phyloP scores from a whole-genome alignment of 2,329 filamentous ascomycete species.

The Amauroascus niger region DNA sequence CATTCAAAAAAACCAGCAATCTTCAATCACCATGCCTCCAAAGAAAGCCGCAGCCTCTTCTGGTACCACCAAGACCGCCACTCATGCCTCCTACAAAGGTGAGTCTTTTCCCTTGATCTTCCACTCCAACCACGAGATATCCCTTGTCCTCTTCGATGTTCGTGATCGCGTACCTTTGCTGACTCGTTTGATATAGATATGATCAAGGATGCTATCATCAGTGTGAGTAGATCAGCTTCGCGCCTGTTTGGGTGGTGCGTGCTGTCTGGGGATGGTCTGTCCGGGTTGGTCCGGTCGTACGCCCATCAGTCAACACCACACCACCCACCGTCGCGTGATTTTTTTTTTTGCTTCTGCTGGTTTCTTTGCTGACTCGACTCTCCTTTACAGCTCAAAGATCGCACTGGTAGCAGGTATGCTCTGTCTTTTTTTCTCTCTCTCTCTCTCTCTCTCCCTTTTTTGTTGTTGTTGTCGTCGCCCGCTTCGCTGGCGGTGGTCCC shows the following conservation, averaged over 20 bases:
- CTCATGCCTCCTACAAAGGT: constrained; percentile 60
- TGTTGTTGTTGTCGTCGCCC: constrained; percentile 13
- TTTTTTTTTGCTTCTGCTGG: constrained; percentile 23
- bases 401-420: constrained; percentile 61
- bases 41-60: constrained; percentile 45
- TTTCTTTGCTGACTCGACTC: constrained; percentile 41
- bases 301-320: not conserved
- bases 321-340: constrained; percentile 18
- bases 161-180: constrained; percentile 47
- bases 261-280: too few relatives aligned
- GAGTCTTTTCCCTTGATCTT: constrained; percentile 35
- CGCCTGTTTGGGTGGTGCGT: too few relatives aligned
- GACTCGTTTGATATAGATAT: constrained; percentile 50
- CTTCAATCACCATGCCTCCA: constrained; percentile 48
- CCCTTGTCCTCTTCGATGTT: constrained; percentile 27
- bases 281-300: constrained; percentile 6
- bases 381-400: constrained; percentile 57
- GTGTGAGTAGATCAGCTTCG: constrained; percentile 51
- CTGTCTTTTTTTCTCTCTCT: too few relatives aligned
- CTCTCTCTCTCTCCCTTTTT: constrained; percentile 22
- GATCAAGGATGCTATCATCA: constrained; percentile 63
- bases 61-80: constrained; percentile 42
- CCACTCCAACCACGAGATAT: constrained; percentile 41
- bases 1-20: not conserved
- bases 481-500: not conserved